Percentiles rank a stretch among this genome's conserved stretches.
phyloP scores from a whole-genome alignment of 1,284 basidiomycete species.

The Xerocomus nothofagi region DNA sequence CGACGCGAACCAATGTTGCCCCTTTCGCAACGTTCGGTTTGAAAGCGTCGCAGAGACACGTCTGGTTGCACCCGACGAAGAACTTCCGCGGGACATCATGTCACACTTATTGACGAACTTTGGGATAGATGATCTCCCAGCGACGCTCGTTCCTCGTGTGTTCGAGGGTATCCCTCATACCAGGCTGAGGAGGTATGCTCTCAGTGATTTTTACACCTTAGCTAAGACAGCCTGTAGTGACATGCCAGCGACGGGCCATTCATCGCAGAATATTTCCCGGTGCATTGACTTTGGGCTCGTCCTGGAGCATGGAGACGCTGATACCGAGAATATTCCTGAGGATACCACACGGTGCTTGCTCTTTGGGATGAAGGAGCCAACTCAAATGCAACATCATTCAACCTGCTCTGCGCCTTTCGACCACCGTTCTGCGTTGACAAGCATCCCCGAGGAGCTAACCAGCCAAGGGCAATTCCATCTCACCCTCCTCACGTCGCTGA shows the following conservation, averaged over 20 bases:
- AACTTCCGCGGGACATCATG: constrained; percentile 16
- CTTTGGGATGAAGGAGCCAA: constrained; percentile 17
- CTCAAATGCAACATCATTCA: background rate
- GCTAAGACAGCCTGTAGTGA: constrained; percentile 15
- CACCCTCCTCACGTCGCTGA: constrained; percentile 13
- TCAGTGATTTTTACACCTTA: background rate
- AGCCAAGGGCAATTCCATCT: constrained; percentile 17
- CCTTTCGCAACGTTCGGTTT: constrained; percentile 20
- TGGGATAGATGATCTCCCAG: background rate
- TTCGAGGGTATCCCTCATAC: constrained; percentile 20
- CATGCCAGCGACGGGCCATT: background rate
- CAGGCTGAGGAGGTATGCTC: constrained; percentile 19
- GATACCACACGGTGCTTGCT: constrained; percentile 10
- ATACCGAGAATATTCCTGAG: background rate
- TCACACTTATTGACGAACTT: constrained; percentile 11
- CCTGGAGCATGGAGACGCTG: background rate
- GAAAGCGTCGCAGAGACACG: constrained; percentile 4
- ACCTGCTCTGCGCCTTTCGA: background rate
- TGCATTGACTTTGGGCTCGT: constrained; percentile 21
- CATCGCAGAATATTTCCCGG: background rate
- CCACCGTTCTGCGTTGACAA: background rate
- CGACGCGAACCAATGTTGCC: constrained; percentile 9
- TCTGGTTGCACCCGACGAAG: background rate
- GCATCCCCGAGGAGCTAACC: constrained; percentile 19
- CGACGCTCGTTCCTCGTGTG: constrained; percentile 11